These are phyloP conservation scores for Cercospora sojina DNA, from an alignment of 2,329 filamentous ascomycete species.

Conservation along the genomic window DNA sequence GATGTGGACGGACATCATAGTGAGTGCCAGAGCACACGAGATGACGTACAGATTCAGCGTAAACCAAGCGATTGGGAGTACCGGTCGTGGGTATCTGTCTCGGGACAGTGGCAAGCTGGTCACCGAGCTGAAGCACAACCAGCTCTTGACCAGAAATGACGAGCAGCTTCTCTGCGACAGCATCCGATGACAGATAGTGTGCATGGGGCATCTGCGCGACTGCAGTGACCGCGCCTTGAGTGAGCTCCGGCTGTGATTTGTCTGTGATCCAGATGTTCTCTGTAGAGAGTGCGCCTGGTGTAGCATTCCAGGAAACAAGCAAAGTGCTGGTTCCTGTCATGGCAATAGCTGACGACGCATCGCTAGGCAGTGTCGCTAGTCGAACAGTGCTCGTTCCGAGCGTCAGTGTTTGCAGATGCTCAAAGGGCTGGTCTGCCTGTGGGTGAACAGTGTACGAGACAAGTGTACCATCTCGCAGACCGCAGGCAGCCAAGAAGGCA, in stretches of 20 bases:
- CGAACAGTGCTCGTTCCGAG: slow-evolving; percentile 34
- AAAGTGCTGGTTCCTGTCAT: slow-evolving; percentile 31
- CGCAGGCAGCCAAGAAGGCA: slow-evolving; percentile 28
- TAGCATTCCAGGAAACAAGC: slow-evolving; percentile 29
- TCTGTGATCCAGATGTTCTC: slow-evolving; percentile 35
- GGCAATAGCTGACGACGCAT: slow-evolving; percentile 25
- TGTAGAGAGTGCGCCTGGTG: slow-evolving; percentile 16
- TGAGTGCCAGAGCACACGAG: slow-evolving; percentile 51
- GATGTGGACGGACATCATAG: slow-evolving; percentile 35
- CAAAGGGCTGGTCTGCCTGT: slow-evolving; percentile 6
- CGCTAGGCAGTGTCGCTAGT: slow-evolving; percentile 19
- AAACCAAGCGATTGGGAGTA: slow-evolving; percentile 35
- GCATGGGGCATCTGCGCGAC: slow-evolving; percentile 29
- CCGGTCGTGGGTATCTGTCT: slow-evolving; percentile 33
- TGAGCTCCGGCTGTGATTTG: slow-evolving; percentile 29
- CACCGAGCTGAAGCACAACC: slow-evolving; percentile 24
- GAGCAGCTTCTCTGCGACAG: slow-evolving; percentile 28
- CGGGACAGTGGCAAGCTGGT: slow-evolving; percentile 27
- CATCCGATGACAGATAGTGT: slow-evolving; percentile 21
- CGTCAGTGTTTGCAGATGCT: slow-evolving; percentile 13
- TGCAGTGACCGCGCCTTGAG: slow-evolving; percentile 29
- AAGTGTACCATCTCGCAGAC: slow-evolving; percentile 35
- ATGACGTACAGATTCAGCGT: slow-evolving; percentile 37
- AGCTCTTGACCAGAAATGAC: slow-evolving; percentile 31
- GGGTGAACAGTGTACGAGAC: slow-evolving; percentile 20